Conservation (phyloP, 176 grass and related monocot genomes). For the Typha latifolia region DNA sequence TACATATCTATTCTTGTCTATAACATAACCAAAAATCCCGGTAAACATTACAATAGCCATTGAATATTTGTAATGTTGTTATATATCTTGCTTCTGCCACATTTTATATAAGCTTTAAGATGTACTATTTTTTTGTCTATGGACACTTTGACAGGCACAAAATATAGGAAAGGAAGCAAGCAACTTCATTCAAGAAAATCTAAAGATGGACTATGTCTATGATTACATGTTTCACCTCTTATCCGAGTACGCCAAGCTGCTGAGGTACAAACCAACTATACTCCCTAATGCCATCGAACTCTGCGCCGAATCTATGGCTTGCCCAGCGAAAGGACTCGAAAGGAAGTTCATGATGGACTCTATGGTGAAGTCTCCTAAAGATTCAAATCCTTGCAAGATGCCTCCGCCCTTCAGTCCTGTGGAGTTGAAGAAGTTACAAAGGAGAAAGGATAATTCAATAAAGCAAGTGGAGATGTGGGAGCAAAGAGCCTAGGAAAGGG, state of each 20-base stretch:
- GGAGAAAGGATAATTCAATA: constrained; percentile 45
- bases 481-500: constrained; percentile 15
- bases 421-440: constrained; percentile 37
- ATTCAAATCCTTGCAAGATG: constrained; percentile 42
- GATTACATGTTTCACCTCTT: constrained; percentile 91
- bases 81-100: not conserved
- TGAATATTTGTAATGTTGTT: not conserved
- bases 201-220: constrained; percentile 71
- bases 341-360: constrained; percentile 76
- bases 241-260: constrained; percentile 70
- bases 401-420: constrained; percentile 38
- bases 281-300: constrained; percentile 45
- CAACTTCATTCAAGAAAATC: constrained; percentile 47
- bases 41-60: not conserved
- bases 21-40: not conserved
- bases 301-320: constrained; percentile 74
- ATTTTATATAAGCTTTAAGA: not conserved
- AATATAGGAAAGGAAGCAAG: constrained; percentile 65
- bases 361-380: constrained; percentile 30
- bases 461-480: constrained; percentile 71
- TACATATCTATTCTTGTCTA: too few relatives aligned
- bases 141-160: constrained; percentile 36
- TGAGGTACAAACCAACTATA: constrained; percentile 61
- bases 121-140: not conserved
- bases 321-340: constrained; percentile 30